Evolutionary conservation across 768 basidiomycete species (phyloP), one percentile per base, ranked within the genome.

Genomic region (Psilocybe cubensis): DNA sequence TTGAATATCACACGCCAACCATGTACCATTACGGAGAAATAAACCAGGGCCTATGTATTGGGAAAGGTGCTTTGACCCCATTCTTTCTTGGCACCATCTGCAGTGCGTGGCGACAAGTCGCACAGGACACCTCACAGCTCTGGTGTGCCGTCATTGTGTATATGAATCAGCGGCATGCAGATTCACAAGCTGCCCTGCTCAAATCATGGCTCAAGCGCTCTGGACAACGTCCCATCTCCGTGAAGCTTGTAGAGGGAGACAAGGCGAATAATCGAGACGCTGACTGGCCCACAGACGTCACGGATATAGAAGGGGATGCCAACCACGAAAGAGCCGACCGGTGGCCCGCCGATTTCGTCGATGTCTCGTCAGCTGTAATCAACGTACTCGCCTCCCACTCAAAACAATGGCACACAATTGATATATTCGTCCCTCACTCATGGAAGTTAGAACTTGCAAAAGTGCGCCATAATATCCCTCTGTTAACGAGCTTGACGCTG

Each of bases 51-150:
- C 29, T 61, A 25, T 53, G 50, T 28, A 48, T 60, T 17, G 63
- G 61, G 0, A 40, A 50, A 3, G 63, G 63, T 11, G 63, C 63
- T 1, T 52, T 68, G 18, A 64, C 64, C 17, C 66, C 66, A 3
- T n/a, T 68, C 9, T 61, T 65, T 28, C 46, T 68, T 1, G 64
- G 66, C 11, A 57, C 53, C 1, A 57, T 68, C 6, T 68, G 66
- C 51, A 58, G 50, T 21, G 57, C 59, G 14, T 68, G 66, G 66
- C 44, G 64, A 8, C 45, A 57, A 9, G 55, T 65, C 25, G 57
- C 64, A 14, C 53, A 51, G 52, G 24, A 53, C 12, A 48, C 62
- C 5, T 56, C 66, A 9, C 62, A 63, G 35, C 55, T 68, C 7
- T 68, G 66, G 66, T 56, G 42, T 17, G 58, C 52, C 11, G 11